A percentile compares a stretch with the other conserved stretches of the same genome.
These are phyloP conservation scores for Jamesozyma lodderae DNA, from an alignment of 805 yeast genomes.

Conservation along the genomic window DNA sequence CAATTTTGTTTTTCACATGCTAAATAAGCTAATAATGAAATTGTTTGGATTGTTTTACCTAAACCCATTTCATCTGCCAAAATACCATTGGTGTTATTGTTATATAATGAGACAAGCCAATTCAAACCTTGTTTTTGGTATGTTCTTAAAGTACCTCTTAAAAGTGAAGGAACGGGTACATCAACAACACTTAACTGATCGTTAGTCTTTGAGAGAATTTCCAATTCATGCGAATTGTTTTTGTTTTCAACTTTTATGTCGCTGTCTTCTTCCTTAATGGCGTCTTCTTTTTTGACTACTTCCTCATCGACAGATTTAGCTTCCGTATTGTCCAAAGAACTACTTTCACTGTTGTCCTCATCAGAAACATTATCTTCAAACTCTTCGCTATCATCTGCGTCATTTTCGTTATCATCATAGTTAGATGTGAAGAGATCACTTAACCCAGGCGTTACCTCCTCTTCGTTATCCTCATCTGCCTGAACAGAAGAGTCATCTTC, in stretches of 20 bases:
- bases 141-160: conserved; percentile 76
- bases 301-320: not conserved
- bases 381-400: conserved; percentile 1
- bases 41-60: conserved; percentile 95
- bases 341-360: conserved; percentile 7
- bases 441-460: conserved; percentile 30
- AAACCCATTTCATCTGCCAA: conserved; percentile 99
- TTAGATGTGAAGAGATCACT: conserved; percentile 6
- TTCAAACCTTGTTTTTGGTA: conserved; percentile 95
- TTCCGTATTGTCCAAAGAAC: no score
- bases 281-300: conserved; percentile 5
- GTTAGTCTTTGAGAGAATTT: conserved; percentile 7
- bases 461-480: conserved; percentile 8
- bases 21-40: conserved; percentile 71
- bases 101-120: conserved; percentile 92
- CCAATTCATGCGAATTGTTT: conserved; percentile 9
- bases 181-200: conserved; percentile 43
- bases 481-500: conserved; percentile 2
- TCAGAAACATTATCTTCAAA: conserved; percentile 16
- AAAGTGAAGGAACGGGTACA: conserved; percentile 67
- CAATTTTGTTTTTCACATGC: conserved; percentile 91
- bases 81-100: conserved; percentile 89
- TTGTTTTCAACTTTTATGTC: conserved; percentile 11
- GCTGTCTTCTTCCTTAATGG: conserved; percentile 6
- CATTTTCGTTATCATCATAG: conserved; percentile 11